Evolutionary conservation across 169 alveolate genomes (phyloP).

Genomic region (Fabrea salina): DNA sequence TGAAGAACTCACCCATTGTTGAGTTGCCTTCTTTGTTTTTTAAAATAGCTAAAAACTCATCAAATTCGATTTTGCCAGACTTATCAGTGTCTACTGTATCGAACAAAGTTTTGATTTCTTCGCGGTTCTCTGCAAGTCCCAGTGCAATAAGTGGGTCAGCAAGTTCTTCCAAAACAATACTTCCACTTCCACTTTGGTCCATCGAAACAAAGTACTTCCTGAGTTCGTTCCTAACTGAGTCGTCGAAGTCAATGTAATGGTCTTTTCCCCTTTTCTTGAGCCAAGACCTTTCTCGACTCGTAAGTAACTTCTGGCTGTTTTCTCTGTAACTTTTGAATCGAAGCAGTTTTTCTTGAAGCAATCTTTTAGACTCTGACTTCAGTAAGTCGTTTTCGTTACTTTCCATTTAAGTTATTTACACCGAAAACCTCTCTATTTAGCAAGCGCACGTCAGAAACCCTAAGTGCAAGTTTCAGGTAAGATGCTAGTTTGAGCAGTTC

Average conservation of each 20-base stretch:
- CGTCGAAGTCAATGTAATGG: constrained; percentile 54
- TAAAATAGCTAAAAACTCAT: constrained; percentile 62
- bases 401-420: no score
- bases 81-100: constrained; percentile 64
- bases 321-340: constrained; percentile 3
- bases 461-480: no score
- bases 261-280: constrained; percentile 50
- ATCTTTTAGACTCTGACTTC: not conserved
- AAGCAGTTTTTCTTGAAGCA: not conserved
- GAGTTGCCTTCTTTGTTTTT: constrained; percentile 51
- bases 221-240: constrained; percentile 40
- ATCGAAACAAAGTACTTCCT: constrained; percentile 53
- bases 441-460: no score
- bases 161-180: constrained; percentile 63
- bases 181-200: constrained; percentile 46
- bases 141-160: constrained; percentile 73
- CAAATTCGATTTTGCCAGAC: constrained; percentile 61
- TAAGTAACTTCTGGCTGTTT: not conserved
- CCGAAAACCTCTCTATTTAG: no score
- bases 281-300: constrained; percentile 43
- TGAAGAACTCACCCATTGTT: constrained; percentile 47
- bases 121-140: constrained; percentile 65
- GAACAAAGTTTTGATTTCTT: constrained; percentile 52
- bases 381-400: no score
- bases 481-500: no score